phyloP scores from a whole-genome alignment of 2,329 filamentous ascomycete species.

The Metarhizium guizhouense region DNA sequence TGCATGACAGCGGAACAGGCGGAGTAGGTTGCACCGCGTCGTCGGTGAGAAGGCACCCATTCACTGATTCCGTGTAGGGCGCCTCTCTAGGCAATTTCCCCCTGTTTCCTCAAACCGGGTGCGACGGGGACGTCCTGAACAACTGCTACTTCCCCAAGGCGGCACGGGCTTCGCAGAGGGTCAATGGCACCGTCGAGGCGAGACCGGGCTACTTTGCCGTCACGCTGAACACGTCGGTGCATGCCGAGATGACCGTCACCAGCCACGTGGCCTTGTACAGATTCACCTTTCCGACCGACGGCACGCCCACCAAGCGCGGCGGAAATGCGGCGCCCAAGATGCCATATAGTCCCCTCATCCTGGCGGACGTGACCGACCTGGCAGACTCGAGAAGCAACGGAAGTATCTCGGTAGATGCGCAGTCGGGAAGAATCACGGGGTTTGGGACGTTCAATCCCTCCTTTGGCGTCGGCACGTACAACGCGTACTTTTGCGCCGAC shows the following conservation, averaged over 20 bases:
- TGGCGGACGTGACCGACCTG: constrained; percentile 52
- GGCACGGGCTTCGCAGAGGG: constrained; percentile 36
- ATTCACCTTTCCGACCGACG: constrained; percentile 43
- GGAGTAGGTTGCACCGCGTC: constrained; percentile 7
- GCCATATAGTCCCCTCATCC: constrained; percentile 37
- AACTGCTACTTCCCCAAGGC: constrained; percentile 43
- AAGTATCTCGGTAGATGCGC: constrained; percentile 22
- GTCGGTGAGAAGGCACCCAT: background rate
- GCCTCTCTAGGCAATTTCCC: constrained; percentile 44
- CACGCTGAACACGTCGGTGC: constrained; percentile 44
- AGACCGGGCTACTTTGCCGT: constrained; percentile 55
- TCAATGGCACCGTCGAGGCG: constrained; percentile 42
- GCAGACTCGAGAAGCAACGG: constrained; percentile 16
- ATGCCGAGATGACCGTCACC: constrained; percentile 53
- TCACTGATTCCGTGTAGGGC: constrained; percentile 10
- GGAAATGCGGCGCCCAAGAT: constrained; percentile 4
- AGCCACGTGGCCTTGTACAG: constrained; percentile 52
- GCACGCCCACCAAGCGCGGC: constrained; percentile 10
- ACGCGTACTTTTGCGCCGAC: constrained; percentile 52
- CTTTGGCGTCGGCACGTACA: constrained; percentile 51
- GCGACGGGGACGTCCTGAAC: constrained; percentile 32
- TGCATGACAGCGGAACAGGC: constrained; percentile 33
- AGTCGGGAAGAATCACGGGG: constrained; percentile 47
- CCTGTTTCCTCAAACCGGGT: constrained; percentile 38
- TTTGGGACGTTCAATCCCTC: constrained; percentile 50